Evolutionary conservation across 257 asterid species (phyloP), one percentile per base, ranked within the genome.

Genomic region (Solanum chmielewskii): DNA sequence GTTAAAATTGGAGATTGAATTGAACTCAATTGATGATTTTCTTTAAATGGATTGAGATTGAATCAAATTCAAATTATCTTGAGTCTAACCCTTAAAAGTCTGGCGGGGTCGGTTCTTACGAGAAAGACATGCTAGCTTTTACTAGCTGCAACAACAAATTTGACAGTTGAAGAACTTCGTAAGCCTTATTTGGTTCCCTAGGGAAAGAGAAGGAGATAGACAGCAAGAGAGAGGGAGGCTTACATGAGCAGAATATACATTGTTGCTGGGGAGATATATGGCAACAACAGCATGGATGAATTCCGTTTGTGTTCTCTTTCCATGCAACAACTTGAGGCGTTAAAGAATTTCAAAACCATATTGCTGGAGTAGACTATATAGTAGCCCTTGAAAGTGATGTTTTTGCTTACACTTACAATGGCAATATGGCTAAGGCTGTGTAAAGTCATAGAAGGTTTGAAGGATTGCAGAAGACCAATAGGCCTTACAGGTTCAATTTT

Each of bases 401-500:
- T 29, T 97, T 95, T 45, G 98, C 42, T 39, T 39, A 39, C 42
- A 39, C 42, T 39, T 39, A 0, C 42, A 7, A 39, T 39, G 42
- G 42, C 9, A 39, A 39, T 7, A 39, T 39, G 42, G 42, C 42
- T 7, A 39, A 39, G 9, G 42, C 98, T 1, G 99, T 97, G 41
- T 98, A 94, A 86, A 98, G 99, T 27, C 99, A 97, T 76, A 86
- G 98, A 84, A 89, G 92, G 85, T 97, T 95, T 62, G 96, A 92
- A 70, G 99, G 99, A 18, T 95, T 94, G 52, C 90, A 90, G 56
- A 93, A 94, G 92, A 97, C 99, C 3, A 94, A 95, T 82, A 95
- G 93, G 83, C 99, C 98, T 0, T 97, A 97, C 94, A 94, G 98
- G 98, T 89, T 92, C 21, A 92, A 90, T 52, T 92, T 95, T 86